phyloP scores from a whole-genome alignment of 345 rosid species.

The Heritiera littoralis region DNA sequence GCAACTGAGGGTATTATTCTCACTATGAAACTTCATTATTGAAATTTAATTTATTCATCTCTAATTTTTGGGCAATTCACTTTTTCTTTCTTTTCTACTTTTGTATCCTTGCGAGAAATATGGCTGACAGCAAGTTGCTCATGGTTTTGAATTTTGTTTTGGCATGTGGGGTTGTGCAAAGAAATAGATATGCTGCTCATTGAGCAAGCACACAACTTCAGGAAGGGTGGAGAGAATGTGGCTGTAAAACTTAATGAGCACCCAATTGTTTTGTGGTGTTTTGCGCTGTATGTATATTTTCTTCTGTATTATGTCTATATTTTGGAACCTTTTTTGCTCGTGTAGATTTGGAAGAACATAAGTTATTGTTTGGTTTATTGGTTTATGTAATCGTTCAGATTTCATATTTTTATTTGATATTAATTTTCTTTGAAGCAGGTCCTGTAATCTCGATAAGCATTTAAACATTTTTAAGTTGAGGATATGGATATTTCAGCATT shows the following conservation, averaged over 20 bases:
- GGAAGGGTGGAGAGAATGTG: slow-evolving; percentile 4
- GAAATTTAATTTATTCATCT: slow-evolving; percentile 26
- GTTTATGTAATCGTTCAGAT: slow-evolving; percentile 10
- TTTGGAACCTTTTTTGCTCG: neutral
- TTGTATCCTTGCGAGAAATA: slow-evolving; percentile 10
- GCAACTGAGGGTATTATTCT: slow-evolving; percentile 37
- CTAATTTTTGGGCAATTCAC: slow-evolving; percentile 13
- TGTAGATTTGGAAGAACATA: slow-evolving; percentile 8
- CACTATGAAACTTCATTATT: slow-evolving; percentile 14
- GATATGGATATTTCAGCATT: neutral
- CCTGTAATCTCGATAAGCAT: neutral
- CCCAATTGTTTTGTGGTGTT: slow-evolving; percentile 20
- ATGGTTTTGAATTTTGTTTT: slow-evolving; percentile 23
- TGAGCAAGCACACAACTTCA: slow-evolving; percentile 15
- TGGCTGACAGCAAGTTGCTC: slow-evolving; percentile 15
- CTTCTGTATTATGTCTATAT: slow-evolving; percentile 18
- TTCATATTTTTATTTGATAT: slow-evolving; percentile 7
- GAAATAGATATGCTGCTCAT: slow-evolving; percentile 7
- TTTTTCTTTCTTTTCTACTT: slow-evolving; percentile 4
- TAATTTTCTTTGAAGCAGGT: neutral
- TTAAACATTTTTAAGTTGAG: neutral
- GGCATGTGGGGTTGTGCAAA: slow-evolving; percentile 11
- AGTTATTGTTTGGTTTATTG: slow-evolving; percentile 17
- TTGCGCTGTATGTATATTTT: slow-evolving; percentile 26
- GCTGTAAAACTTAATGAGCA: neutral